Evolutionary conservation across 164 flowering plant genomes (phyloP).

Genomic region (Vitis rupestris): DNA sequence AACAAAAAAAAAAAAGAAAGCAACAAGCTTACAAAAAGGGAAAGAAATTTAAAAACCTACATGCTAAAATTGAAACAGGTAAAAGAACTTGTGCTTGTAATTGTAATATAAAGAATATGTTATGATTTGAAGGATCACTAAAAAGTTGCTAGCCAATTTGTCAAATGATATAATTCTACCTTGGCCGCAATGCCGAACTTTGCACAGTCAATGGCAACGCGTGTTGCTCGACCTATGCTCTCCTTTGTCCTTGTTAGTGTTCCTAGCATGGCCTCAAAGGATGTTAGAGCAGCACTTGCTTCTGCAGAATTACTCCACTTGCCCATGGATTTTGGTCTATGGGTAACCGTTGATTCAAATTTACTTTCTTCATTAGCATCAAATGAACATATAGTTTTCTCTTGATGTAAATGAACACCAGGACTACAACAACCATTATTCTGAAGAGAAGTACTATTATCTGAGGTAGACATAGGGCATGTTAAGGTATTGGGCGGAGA

Average conservation of each 20-base stretch:
- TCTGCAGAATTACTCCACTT: slow-evolving; percentile 38
- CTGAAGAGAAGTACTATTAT: slow-evolving; percentile 27
- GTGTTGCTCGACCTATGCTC: slow-evolving; percentile 92
- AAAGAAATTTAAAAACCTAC: no score
- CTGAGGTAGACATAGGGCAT: slow-evolving; percentile 32
- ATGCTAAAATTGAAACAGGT: no score
- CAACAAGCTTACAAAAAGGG: no score
- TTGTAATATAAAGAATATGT: not conserved
- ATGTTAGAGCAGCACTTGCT: slow-evolving; percentile 47
- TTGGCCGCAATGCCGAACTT: slow-evolving; percentile 69
- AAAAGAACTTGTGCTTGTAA: no score
- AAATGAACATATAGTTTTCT: slow-evolving; percentile 20
- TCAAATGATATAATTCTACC: slow-evolving; percentile 40
- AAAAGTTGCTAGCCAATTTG: not conserved
- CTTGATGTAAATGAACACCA: slow-evolving; percentile 22
- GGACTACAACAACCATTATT: slow-evolving; percentile 43
- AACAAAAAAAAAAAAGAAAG: no score
- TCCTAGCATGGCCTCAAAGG: slow-evolving; percentile 64
- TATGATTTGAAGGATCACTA: not conserved
- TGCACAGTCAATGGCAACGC: slow-evolving; percentile 88
- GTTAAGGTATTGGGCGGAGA: slow-evolving; percentile 32
- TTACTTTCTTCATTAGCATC: slow-evolving; percentile 29
- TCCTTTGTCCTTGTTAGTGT: slow-evolving; percentile 85
- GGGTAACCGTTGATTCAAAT: slow-evolving; percentile 22
- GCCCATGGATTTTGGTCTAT: slow-evolving; percentile 26